Evolutionary conservation across 768 basidiomycete genomes (phyloP), one percentile per base, ranked within the genome.

Genomic region (Tylopilus rubrobrunneus): DNA sequence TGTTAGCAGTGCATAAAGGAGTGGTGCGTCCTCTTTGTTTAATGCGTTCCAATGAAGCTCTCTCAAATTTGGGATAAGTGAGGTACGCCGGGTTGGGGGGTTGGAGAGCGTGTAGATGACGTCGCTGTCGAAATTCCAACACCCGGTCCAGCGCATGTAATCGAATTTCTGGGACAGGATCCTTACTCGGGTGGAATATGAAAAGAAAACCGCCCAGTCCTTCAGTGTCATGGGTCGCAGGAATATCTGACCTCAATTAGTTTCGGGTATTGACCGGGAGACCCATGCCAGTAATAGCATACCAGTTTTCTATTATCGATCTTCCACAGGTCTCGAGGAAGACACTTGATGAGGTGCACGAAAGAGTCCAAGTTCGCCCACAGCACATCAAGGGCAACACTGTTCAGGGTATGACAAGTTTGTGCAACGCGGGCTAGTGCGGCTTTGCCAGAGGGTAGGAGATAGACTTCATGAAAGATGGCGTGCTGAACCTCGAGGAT

Each of bases 291-390:
- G 25, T 25, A 2, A 25, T 25, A 34, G 56, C 60, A 15, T 19
- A 62, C 65, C 46, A 66, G 11, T 45, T 7, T 55, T 51, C 33
- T 7, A 1, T 5, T 17, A 5, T 67, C 51, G 2, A 53, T 48
- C 50, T 19, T 62, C 69, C 67, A 69, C 8, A 70, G 49, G 50
- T 68, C 67, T 37, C 45, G 67, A 41, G 67, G 69, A 51, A 68
- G 62, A 44, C 60, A 62, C 40, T 55, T 53, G 19, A 68, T 23
- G 41, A 70, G 60, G 19, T 46, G 29, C n/a, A 54, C 40, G 51
- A 68, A 59, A 3, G 60, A 65, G 37, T 60, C 52, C 56, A 64
- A 47, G 7, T 29, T 17, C 8, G 29, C 54, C 67, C 69, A 68
- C 40, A 69, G 25, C 2, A 58, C 48, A 49, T 68, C 67, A 25